Evolutionary conservation across 2,329 filamentous ascomycete species (phyloP).

Genomic region (Cladosporium sphaerospermum): DNA sequence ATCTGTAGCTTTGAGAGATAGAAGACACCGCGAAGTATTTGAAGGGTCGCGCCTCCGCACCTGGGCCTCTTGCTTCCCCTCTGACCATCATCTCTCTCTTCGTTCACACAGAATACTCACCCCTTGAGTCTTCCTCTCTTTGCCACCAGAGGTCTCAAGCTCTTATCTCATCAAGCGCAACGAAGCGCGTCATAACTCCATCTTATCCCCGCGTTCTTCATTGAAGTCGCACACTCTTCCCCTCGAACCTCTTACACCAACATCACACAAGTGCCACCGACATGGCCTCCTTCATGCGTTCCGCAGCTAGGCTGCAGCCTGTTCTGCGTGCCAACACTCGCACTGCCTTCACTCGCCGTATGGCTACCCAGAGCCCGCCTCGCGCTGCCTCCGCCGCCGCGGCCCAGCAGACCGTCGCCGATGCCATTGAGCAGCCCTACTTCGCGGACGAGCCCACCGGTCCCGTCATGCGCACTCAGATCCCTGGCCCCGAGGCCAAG

Average conservation of each 20-base stretch:
- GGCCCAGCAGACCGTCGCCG: conserved; percentile 18
- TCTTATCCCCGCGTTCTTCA: conserved; percentile 1
- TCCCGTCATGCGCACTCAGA: conserved; percentile 51
- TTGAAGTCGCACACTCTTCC: neutral
- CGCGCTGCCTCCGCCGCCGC: conserved; percentile 27
- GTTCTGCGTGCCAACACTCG: conserved; percentile 18
- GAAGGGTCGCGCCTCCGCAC: conserved; percentile 6
- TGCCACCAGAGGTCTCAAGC: neutral
- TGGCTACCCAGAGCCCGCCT: conserved; percentile 29
- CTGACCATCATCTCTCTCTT: neutral
- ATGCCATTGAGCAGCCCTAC: conserved; percentile 25
- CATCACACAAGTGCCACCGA: neutral
- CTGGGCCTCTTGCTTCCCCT: neutral
- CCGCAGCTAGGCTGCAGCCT: conserved; percentile 27
- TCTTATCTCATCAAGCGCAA: conserved; percentile 6
- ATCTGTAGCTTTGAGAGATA: conserved; percentile 5
- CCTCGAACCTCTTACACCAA: neutral
- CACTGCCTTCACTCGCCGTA: conserved; percentile 9
- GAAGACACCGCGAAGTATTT: conserved; percentile 7
- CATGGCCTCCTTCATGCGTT: conserved; percentile 30
- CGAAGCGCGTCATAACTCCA: conserved; percentile 7
- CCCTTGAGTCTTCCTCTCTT: neutral
- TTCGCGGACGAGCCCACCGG: conserved; percentile 52
- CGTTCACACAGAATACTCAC: neutral
- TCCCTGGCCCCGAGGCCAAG: conserved; percentile 72